A percentile compares a stretch with the other conserved stretches of the same genome.
phyloP scores from a whole-genome alignment of 208 protist genomes.

The Leishmania major region DNA sequence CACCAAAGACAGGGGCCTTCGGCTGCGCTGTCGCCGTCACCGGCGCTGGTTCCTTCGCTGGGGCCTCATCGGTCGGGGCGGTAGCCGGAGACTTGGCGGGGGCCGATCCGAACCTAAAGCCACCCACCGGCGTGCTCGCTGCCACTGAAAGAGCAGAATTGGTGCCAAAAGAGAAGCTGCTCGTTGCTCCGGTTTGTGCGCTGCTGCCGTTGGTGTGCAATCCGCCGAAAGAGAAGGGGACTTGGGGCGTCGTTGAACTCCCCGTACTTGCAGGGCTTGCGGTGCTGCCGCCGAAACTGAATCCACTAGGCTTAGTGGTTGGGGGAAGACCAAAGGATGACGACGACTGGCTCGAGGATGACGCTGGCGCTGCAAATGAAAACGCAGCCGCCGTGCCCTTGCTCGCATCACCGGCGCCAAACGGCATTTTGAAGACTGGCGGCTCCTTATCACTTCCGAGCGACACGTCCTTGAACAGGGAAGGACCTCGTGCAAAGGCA shows the following conservation, averaged over 20 bases:
- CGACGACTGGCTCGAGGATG: slow-evolving; percentile 2
- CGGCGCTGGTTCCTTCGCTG: slow-evolving; percentile 1
- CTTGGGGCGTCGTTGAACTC: neutral
- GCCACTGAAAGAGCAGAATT: neutral
- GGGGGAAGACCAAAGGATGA: no score
- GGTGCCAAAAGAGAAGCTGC: slow-evolving; percentile 19
- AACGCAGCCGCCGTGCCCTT: neutral
- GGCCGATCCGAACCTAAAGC: slow-evolving; percentile 25
- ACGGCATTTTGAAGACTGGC: slow-evolving; percentile 15
- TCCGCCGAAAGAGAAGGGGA: slow-evolving; percentile 5
- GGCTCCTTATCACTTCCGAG: slow-evolving; percentile 11
- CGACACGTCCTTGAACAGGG: slow-evolving; percentile 48
- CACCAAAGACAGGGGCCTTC: slow-evolving; percentile 35
- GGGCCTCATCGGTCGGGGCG: slow-evolving; percentile 2
- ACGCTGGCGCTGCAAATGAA: neutral
- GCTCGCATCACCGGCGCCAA: slow-evolving; percentile 8
- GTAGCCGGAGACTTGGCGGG: neutral
- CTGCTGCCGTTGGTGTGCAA: neutral
- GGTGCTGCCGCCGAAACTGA: slow-evolving; percentile 16
- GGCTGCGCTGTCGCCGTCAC: slow-evolving; percentile 8
- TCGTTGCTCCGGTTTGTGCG: neutral
- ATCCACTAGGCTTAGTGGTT: neutral
- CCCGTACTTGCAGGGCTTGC: neutral
- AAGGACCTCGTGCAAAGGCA: slow-evolving; percentile 2
- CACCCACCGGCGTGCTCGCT: neutral